Base-by-base conservation (phyloP, 306 rosid genomes). In the Herpetospermum pedunculosum region DNA sequence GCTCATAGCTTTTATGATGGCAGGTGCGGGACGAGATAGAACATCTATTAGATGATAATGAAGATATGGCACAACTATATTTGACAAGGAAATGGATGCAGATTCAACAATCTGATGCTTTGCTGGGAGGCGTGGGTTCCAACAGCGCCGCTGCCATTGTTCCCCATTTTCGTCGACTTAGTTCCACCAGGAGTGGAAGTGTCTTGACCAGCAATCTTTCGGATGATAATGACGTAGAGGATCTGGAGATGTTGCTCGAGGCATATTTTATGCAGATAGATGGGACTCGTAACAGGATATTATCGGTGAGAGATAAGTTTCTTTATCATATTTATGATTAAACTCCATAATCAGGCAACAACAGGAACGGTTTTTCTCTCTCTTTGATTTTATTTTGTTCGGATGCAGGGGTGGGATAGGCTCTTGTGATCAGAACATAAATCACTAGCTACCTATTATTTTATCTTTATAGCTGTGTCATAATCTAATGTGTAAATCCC, bases 251-350 rank as follows among this genome's bases (percentile, higher is more conserved):
- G 99, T 80, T 95, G 89, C 97, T 95, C 35, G 99, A 95, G 85
- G 99, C 97, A 47, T 95, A 95, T 79, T 95, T 95, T 81, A 91
- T 95, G 92, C 97, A 95, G 81, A 81, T 94, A 76, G 99, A 94
- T 82, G 91, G 97, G 75, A 91, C 99, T 44, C 99, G 96, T 38
- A 91, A 94, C 92, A 94, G 87, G 87, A 95, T 95, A 85, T 82
- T 95, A 77, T 95, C 97, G 49, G 99, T 94, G 77, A 91, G 98
- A 87, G 15, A 75, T 47, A 52, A 73, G 49, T 43, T 52, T 54
- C 70, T 84, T 70, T 26, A 54, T 49, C 25, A 0, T 77, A 53
- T 6, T 15, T 21, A 14, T 18, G 54, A 26, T 43, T 43, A 2
- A 68, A 28, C 44, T 41, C 38, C 32, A 40, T 38, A 40, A 38